phyloP scores from a whole-genome alignment of 2,329 filamentous ascomycete species.

The Septoria linicola region DNA sequence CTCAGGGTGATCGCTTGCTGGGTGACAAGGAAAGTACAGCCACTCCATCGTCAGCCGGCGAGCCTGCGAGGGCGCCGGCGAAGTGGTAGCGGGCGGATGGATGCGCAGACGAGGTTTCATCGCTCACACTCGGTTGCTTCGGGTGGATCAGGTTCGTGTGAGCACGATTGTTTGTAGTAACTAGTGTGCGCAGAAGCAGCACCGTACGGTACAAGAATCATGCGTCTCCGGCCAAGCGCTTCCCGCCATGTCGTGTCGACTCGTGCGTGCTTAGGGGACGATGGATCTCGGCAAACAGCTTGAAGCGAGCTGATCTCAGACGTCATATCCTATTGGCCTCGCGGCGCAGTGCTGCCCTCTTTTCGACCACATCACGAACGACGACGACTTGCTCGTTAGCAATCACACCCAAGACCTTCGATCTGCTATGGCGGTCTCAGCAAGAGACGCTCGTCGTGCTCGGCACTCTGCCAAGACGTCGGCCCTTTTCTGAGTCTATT shows the following conservation, averaged over 20 bases:
- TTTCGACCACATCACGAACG: neutral
- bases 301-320: too few species aligned
- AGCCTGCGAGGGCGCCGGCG: neutral
- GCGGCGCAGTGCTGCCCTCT: neutral
- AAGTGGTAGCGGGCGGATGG: constrained; percentile 13
- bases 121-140: neutral
- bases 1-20: constrained; percentile 14
- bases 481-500: neutral
- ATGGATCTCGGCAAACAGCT: too few species aligned
- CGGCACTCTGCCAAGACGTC: neutral
- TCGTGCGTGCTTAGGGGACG: too few species aligned
- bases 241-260: neutral
- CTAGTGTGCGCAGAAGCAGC: too few species aligned
- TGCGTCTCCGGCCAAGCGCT: neutral
- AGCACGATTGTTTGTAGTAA: neutral
- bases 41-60: neutral
- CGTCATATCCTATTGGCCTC: too few species aligned
- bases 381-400: neutral
- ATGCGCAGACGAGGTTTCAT: constrained; percentile 18
- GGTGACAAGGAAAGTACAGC: constrained; percentile 8
- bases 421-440: neutral
- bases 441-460: neutral
- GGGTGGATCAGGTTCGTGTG: neutral
- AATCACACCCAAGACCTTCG: neutral
- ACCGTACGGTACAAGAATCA: too few species aligned